Conservation (phyloP, 306 rosid species). For the Alnus glutinosa region DNA sequence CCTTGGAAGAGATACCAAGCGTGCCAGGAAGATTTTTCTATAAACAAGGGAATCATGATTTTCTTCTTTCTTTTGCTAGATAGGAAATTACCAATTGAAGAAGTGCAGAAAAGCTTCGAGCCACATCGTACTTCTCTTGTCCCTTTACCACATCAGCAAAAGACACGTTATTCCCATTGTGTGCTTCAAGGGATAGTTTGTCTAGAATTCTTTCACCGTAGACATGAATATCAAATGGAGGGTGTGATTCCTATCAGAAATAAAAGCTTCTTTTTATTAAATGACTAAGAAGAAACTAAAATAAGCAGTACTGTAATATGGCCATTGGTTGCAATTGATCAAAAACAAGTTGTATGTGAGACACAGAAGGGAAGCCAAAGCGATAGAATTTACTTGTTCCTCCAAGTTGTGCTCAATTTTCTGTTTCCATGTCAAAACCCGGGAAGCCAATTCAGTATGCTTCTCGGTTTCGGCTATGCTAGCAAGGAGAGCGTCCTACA, state of each 20-base stretch:
- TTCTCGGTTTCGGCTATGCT: slow-evolving; percentile 86
- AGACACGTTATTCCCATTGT: slow-evolving; percentile 38
- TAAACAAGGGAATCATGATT: neutral
- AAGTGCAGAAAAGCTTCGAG: slow-evolving; percentile 89
- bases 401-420: slow-evolving; percentile 80
- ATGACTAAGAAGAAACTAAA: slow-evolving; percentile 7
- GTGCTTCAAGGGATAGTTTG: slow-evolving; percentile 60
- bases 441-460: slow-evolving; percentile 82
- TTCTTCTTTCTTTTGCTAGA: neutral
- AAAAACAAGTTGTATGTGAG: neutral
- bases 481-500: slow-evolving; percentile 82
- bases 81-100: slow-evolving; percentile 75
- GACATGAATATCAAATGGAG: slow-evolving; percentile 78
- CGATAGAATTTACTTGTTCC: slow-evolving; percentile 69
- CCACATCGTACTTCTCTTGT: slow-evolving; percentile 68
- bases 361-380: slow-evolving; percentile 8
- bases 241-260: slow-evolving; percentile 63
- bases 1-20: neutral
- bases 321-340: neutral
- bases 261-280: slow-evolving; percentile 29
- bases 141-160: slow-evolving; percentile 73
- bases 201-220: slow-evolving; percentile 71
- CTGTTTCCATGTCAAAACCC: slow-evolving; percentile 91
- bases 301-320: neutral
- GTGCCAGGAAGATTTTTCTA: neutral